Conservation (phyloP, 345 rosid genomes). For the Hibiscus mutabilis region DNA sequence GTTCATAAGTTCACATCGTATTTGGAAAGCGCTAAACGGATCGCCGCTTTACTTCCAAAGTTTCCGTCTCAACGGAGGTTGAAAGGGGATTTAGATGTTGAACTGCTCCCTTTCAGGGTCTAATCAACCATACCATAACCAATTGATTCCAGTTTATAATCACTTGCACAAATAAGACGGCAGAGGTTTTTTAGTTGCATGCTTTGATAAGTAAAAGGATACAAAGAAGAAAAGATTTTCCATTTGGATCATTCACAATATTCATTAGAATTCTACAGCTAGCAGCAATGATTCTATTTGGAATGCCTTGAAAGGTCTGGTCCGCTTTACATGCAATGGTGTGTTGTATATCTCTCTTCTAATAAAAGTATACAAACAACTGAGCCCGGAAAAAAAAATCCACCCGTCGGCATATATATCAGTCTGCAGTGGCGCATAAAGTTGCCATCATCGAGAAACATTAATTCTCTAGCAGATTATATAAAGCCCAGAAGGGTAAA, state of each 20-base stretch:
- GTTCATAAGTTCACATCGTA: slow-evolving; percentile 12
- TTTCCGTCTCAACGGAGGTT: slow-evolving; percentile 21
- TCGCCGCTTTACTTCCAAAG: slow-evolving; percentile 38
- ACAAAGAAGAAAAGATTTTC: neutral
- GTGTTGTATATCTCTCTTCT: neutral
- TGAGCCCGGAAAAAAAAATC: neutral
- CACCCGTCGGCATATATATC: neutral
- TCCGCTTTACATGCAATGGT: neutral
- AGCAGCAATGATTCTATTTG: neutral
- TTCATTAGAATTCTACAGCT: slow-evolving; percentile 2
- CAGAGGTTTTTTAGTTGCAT: neutral
- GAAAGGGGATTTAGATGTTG: slow-evolving; percentile 12
- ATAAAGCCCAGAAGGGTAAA: neutral
- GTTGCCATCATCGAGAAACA: neutral
- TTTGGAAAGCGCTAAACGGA: slow-evolving; percentile 21
- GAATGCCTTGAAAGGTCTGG: neutral
- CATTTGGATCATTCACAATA: neutral
- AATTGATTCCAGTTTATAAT: neutral
- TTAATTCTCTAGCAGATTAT: neutral
- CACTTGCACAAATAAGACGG: neutral
- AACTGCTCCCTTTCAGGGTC: slow-evolving; percentile 23
- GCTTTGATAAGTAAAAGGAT: neutral
- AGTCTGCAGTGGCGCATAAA: neutral
- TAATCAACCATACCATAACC: slow-evolving; percentile 10
- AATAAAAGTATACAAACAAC: neutral